A percentile compares a stretch with the other conserved stretches of the same genome.
Conservation (phyloP, 805 yeast species). For the Saccharomycopsis javanensis region DNA sequence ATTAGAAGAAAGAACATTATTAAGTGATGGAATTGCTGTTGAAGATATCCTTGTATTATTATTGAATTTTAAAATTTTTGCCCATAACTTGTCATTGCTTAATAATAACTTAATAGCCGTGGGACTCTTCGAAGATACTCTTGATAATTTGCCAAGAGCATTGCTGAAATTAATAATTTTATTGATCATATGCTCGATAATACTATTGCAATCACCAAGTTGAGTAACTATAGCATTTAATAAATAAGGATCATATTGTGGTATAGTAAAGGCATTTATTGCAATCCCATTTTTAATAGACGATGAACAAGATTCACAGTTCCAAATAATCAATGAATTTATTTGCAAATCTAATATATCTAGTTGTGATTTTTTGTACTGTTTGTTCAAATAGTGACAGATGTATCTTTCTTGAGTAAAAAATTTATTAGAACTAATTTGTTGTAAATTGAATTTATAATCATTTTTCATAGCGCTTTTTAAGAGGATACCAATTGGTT, state of each 20-base stretch:
- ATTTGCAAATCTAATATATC: constrained; percentile 4
- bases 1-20: not conserved
- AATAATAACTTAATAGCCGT: not conserved
- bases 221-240: not conserved
- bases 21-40: not conserved
- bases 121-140: not conserved
- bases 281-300: not conserved
- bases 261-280: not conserved
- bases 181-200: not conserved
- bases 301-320: not conserved
- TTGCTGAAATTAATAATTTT: not conserved
- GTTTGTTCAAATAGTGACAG: constrained; percentile 4
- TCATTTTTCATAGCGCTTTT: constrained; percentile 4
- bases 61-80: not conserved
- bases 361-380: constrained; percentile 1
- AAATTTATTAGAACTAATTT: constrained; percentile 8
- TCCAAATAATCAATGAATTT: constrained; percentile 12
- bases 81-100: not conserved
- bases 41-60: not conserved
- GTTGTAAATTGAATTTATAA: constrained; percentile 9
- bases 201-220: constrained; percentile 1
- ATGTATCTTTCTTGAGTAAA: constrained; percentile 6
- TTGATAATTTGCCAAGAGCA: not conserved
- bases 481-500: constrained; percentile 1
- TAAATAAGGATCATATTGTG: constrained; percentile 11